A percentile compares a stretch with the other conserved stretches of the same genome.
phyloP scores from a whole-genome alignment of 768 basidiomycete species.

The Mycena maculata region DNA sequence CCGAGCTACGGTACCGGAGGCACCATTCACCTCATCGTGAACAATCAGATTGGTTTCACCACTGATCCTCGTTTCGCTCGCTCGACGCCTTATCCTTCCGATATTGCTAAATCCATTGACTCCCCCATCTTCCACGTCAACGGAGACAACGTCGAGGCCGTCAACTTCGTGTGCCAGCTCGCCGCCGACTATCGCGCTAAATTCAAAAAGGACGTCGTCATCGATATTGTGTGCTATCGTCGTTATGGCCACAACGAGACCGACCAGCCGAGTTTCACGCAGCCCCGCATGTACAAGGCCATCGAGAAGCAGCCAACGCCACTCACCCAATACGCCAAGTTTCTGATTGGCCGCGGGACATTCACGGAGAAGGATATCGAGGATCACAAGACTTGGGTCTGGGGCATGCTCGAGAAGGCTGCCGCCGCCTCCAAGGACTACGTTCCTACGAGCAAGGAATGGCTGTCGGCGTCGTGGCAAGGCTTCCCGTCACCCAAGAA shows the following conservation, averaged over 20 bases:
- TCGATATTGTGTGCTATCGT: constrained; percentile 99
- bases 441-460: constrained; percentile 93
- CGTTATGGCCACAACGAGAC: constrained; percentile 99
- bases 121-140: constrained; percentile 99
- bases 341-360: constrained; percentile 88
- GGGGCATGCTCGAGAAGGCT: constrained; percentile 98
- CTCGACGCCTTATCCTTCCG: constrained; percentile 97
- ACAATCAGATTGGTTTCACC: constrained; percentile 99
- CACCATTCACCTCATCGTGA: constrained; percentile 97
- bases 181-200: constrained; percentile 98
- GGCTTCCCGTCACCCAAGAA: constrained; percentile 98
- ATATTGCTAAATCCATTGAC: constrained; percentile 98
- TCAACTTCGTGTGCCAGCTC: constrained; percentile 98
- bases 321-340: constrained; percentile 91
- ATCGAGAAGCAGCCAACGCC: constrained; percentile 95
- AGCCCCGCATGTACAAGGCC: constrained; percentile 98
- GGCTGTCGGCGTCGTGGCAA: constrained; percentile 98
- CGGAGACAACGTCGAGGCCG: constrained; percentile 97
- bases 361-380: constrained; percentile 97
- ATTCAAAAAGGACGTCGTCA: constrained; percentile 98
- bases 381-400: constrained; percentile 99
- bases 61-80: constrained; percentile 98
- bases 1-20: constrained; percentile 97
- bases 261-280: constrained; percentile 98
- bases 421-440: constrained; percentile 96